phyloP scores from a whole-genome alignment of 768 basidiomycete species.

The Rhodotorula graminis region DNA sequence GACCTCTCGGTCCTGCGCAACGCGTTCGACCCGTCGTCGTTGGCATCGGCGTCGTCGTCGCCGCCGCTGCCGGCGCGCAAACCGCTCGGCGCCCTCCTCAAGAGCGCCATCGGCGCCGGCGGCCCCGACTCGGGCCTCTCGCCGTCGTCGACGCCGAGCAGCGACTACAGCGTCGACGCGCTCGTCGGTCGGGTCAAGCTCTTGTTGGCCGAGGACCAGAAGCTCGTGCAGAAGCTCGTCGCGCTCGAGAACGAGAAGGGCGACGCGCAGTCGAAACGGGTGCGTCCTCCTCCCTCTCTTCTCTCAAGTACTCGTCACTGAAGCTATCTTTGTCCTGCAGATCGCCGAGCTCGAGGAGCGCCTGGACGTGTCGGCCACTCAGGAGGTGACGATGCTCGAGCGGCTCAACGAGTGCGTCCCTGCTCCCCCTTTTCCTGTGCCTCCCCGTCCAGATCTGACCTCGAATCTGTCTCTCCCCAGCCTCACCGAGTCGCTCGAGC shows the following conservation, averaged over 20 bases:
- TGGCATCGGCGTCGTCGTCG: conserved; percentile 11
- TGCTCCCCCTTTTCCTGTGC: background rate
- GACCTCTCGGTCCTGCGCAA: background rate
- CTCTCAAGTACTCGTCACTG: no score
- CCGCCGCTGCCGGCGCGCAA: background rate
- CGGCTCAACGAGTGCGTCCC: conserved; percentile 46
- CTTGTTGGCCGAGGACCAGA: conserved; percentile 59
- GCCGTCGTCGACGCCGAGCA: background rate
- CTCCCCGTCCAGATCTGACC: conserved; percentile 43
- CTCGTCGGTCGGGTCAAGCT: conserved; percentile 54
- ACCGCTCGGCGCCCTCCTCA: conserved; percentile 30
- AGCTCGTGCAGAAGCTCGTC: conserved; percentile 74
- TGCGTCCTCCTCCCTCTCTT: background rate
- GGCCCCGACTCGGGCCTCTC: background rate
- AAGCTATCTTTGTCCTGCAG: conserved; percentile 49
- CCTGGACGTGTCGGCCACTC: conserved; percentile 55
- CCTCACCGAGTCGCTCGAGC: conserved; percentile 62
- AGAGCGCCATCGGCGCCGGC: conserved; percentile 44
- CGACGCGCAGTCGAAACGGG: conserved; percentile 74
- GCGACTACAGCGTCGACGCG: conserved; percentile 59
- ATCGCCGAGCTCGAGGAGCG: conserved; percentile 73
- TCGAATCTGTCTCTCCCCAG: conserved; percentile 50
- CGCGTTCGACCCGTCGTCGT: conserved; percentile 22
- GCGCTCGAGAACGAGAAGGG: conserved; percentile 85
- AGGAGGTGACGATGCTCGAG: conserved; percentile 56